Percentiles rank a stretch among this genome's conserved stretches.
These are phyloP conservation scores for Emydomyces testavorans DNA, from an alignment of 2,329 filamentous ascomycete genomes.

Conservation along the genomic window DNA sequence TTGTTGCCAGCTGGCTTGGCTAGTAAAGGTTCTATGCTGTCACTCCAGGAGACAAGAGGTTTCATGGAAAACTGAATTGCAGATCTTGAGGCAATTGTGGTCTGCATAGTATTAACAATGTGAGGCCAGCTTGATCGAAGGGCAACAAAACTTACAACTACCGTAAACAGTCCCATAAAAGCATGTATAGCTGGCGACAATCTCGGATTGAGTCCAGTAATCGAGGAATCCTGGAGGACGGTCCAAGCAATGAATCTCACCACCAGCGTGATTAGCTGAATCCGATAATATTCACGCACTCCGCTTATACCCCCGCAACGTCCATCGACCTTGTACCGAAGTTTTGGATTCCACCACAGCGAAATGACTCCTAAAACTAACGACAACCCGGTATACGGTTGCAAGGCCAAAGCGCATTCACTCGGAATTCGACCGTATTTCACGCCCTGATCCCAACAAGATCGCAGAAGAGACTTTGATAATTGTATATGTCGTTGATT, in stretches of 20 bases:
- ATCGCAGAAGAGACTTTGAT: slow-evolving; percentile 17
- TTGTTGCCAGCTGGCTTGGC: slow-evolving; percentile 19
- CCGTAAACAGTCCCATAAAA: slow-evolving; percentile 32
- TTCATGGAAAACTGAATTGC: slow-evolving; percentile 32
- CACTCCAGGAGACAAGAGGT: slow-evolving; percentile 34
- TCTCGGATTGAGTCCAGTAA: slow-evolving; percentile 24
- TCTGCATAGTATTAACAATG: slow-evolving; percentile 24
- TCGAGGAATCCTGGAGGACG: slow-evolving; percentile 31
- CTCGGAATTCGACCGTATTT: slow-evolving; percentile 19
- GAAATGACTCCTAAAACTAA: slow-evolving; percentile 35
- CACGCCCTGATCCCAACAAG: slow-evolving; percentile 19
- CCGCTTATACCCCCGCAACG: slow-evolving; percentile 33
- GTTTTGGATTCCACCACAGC: slow-evolving; percentile 41
- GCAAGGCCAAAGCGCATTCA: slow-evolving; percentile 24
- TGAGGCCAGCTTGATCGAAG: neutral
- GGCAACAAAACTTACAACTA: slow-evolving; percentile 24
- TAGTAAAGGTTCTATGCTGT: slow-evolving; percentile 25
- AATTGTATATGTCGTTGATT: slow-evolving; percentile 1
- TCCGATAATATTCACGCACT: slow-evolving; percentile 37
- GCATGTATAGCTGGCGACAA: slow-evolving; percentile 29
- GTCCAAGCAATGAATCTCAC: slow-evolving; percentile 36
- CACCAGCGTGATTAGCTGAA: slow-evolving; percentile 37
- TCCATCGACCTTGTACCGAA: slow-evolving; percentile 35
- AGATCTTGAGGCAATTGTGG: slow-evolving; percentile 28
- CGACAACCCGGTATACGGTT: slow-evolving; percentile 28